Percentiles rank a stretch among this genome's conserved stretches.
Conservation (phyloP, 371 early-diverging fungal species). For the Mortierella sp. region DNA sequence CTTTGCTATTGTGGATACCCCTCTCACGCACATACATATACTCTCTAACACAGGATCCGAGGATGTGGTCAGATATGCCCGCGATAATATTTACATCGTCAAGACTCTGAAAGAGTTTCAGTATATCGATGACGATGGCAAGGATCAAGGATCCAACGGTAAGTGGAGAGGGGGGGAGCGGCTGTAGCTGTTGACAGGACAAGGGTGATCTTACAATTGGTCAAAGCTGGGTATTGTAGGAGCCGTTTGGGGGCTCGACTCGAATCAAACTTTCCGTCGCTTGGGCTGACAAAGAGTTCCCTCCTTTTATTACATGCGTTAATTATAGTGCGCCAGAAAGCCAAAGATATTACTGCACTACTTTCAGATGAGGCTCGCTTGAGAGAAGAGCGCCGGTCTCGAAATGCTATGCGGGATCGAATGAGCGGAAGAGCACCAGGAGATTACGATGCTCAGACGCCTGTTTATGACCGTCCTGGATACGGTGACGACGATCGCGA, state of each 20-base stretch:
- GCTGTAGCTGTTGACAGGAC: too few species aligned
- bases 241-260: too few species aligned
- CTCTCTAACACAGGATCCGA: too few species aligned
- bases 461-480: constrained; percentile 59
- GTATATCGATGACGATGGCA: constrained; percentile 90
- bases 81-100: constrained; percentile 90
- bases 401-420: constrained; percentile 72
- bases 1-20: too few species aligned
- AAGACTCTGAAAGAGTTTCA: constrained; percentile 97
- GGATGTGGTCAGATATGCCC: constrained; percentile 86
- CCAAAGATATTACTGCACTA: constrained; percentile 88
- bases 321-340: constrained; percentile 88
- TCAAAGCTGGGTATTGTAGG: too few species aligned
- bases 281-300: too few species aligned
- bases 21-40: too few species aligned
- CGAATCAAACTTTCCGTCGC: too few species aligned
- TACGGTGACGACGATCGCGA: constrained; percentile 82
- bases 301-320: neutral
- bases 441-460: constrained; percentile 56
- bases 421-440: constrained; percentile 56
- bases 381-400: constrained; percentile 77
- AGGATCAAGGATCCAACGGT: constrained; percentile 91
- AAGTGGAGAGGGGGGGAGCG: constrained; percentile 20
- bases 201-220: too few species aligned
- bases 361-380: constrained; percentile 84